Evolutionary conservation across 345 rosid genomes (phyloP).

Genomic region (Hibiscus trionum): DNA sequence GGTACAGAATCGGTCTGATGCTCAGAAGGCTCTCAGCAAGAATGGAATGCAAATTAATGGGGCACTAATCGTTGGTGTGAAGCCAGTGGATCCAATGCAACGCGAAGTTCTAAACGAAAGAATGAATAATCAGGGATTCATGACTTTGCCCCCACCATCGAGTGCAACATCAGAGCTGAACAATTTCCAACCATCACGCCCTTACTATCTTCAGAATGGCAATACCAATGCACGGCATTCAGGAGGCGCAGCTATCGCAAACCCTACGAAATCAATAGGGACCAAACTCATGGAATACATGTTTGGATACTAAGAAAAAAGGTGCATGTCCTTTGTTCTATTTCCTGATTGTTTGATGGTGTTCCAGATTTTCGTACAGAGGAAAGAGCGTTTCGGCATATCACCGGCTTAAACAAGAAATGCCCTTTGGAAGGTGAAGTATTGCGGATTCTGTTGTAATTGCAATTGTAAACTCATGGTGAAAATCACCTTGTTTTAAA

Average conservation of each 20-base stretch:
- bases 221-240: slow-evolving; percentile 45
- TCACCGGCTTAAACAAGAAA: background rate
- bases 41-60: slow-evolving; percentile 81
- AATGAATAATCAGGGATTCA: slow-evolving; percentile 71
- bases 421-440: background rate
- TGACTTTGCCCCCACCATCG: slow-evolving; percentile 62
- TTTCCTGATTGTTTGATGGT: background rate
- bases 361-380: background rate
- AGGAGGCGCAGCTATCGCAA: slow-evolving; percentile 59
- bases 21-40: slow-evolving; percentile 87
- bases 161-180: slow-evolving; percentile 39
- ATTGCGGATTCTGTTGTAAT: background rate
- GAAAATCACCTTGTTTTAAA: too few relatives aligned
- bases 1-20: slow-evolving; percentile 75
- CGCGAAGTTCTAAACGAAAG: slow-evolving; percentile 64
- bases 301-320: slow-evolving; percentile 55
- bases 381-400: background rate
- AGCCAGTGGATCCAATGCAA: slow-evolving; percentile 79
- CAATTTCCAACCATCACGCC: slow-evolving; percentile 34
- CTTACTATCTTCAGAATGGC: slow-evolving; percentile 61
- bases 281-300: slow-evolving; percentile 74
- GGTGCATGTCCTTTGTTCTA: background rate
- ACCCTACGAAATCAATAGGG: slow-evolving; percentile 75
- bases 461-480: background rate
- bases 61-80: slow-evolving; percentile 78